Evolutionary conservation across 2,329 filamentous ascomycete species (phyloP), one percentile per base, ranked within the genome.

Genomic region (Nemania sp.): DNA sequence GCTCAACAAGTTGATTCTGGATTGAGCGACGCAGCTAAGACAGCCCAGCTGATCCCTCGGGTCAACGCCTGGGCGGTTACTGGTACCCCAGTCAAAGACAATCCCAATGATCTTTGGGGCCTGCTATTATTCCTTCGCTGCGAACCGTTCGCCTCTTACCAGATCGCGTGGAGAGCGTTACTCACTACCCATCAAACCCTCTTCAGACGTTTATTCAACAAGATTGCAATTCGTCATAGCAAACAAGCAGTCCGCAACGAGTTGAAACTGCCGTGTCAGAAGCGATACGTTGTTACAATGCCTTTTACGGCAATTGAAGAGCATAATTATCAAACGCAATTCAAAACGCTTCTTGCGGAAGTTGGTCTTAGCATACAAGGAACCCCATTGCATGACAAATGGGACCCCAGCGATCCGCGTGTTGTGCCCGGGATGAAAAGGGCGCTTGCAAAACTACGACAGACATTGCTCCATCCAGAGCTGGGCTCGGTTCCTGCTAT

Each of bases 1-100:
- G 86, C 93, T 0, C 94, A 99, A 66, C 96, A 96, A 88, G 86
- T 97, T 36, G 93, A 97, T 68, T 93, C 84, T 61, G 91, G 91
- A 28, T 86, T 95, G 3, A 92, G 85, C 63, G 86, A 90, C 62
- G 90, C 93, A 23, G 92, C 94, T 1, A 83, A 80, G 41, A 85
- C 97, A 12, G 91, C 91, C 30, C 83, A 86, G 34, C 76, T 88
- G 22, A 87, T 99, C 56, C 91, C 93, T 39, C 82, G 94, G 23
- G 73, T 89, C 59, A 92, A 96, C 72, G 87, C 91, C 2, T 97
- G 94, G 94, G 91, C 88, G 12, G 86, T 99, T 34, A 93, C 91
- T 0, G 94, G 91, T 36, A 99, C 94, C 0, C 94, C 94, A 0
- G 80, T 97, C 31, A 88, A 89, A 61, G 90, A 91, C 61, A 82